Conservation (phyloP, 257 asterid genomes). For the Coffea eugenioides region DNA sequence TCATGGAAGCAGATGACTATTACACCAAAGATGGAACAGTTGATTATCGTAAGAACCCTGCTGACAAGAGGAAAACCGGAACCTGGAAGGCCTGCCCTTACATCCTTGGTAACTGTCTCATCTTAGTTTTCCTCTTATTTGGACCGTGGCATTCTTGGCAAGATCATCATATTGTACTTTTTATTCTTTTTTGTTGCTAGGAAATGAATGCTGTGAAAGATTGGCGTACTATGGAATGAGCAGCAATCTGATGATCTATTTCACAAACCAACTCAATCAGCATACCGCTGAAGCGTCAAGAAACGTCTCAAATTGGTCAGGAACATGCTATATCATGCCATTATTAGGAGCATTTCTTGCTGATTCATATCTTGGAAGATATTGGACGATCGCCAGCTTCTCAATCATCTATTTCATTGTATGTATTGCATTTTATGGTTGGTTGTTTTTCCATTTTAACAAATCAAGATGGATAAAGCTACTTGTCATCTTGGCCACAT, state of each 20-base stretch:
- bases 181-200: slow-evolving; percentile 20
- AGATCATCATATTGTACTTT: not conserved
- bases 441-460: too few relatives aligned
- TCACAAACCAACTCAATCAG: slow-evolving; percentile 51
- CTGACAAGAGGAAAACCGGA: slow-evolving; percentile 64
- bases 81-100: slow-evolving; percentile 82
- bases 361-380: slow-evolving; percentile 73
- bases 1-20: slow-evolving; percentile 42
- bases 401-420: slow-evolving; percentile 50
- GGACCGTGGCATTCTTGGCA: too few relatives aligned
- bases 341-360: slow-evolving; percentile 70
- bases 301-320: slow-evolving; percentile 65
- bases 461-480: too few relatives aligned
- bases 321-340: slow-evolving; percentile 72
- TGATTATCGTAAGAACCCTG: slow-evolving; percentile 59
- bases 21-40: slow-evolving; percentile 73
- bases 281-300: slow-evolving; percentile 54
- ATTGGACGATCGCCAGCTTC: slow-evolving; percentile 70
- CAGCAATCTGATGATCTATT: slow-evolving; percentile 46
- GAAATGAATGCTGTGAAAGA: slow-evolving; percentile 68
- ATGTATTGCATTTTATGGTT: too few relatives aligned
- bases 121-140: not conserved
- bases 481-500: too few relatives aligned
- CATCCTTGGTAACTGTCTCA: slow-evolving; percentile 46
- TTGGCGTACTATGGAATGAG: slow-evolving; percentile 83